Conservation (phyloP, 192 early-diverging fungal species). For the Coemansia brasiliensis region DNA sequence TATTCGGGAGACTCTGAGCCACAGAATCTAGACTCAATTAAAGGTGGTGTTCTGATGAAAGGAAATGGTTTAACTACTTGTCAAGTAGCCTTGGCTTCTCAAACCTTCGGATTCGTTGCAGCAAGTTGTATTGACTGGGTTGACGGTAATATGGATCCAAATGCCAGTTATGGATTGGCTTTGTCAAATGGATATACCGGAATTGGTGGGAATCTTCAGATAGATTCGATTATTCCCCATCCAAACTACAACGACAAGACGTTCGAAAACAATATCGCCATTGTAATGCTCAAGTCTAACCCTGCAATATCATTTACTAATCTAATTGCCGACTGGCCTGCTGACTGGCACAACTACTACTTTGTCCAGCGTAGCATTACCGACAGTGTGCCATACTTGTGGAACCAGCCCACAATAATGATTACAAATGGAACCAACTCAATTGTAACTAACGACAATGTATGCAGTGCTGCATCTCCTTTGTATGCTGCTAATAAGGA, state of each 20-base stretch:
- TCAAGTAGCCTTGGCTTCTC: conserved; percentile 15
- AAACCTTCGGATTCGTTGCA: conserved; percentile 18
- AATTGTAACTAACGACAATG: not conserved
- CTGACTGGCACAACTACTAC: conserved; percentile 9
- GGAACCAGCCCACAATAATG: conserved; percentile 1
- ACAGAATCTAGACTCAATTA: not conserved
- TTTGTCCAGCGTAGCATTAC: conserved; percentile 10
- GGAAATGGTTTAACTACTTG: conserved; percentile 7
- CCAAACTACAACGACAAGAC: conserved; percentile 20
- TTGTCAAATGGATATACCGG: conserved; percentile 4
- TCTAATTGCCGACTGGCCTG: conserved; percentile 17
- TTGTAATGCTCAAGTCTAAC: conserved; percentile 5
- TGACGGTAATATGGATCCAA: not conserved
- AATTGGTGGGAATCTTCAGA: not conserved
- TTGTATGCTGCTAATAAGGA: conserved; percentile 15
- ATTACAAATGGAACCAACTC: not conserved
- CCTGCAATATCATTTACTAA: not conserved
- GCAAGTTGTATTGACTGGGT: conserved; percentile 27
- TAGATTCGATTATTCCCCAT: conserved; percentile 13
- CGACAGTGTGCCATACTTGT: not conserved
- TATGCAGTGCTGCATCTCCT: not conserved
- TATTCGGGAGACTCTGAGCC: not conserved
- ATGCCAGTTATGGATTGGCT: conserved; percentile 1
- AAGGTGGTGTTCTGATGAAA: conserved; percentile 22
- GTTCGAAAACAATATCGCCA: conserved; percentile 38